These are phyloP conservation scores for Oryza coarctata DNA, from an alignment of 176 grass and related monocot species.

Conservation along the genomic window DNA sequence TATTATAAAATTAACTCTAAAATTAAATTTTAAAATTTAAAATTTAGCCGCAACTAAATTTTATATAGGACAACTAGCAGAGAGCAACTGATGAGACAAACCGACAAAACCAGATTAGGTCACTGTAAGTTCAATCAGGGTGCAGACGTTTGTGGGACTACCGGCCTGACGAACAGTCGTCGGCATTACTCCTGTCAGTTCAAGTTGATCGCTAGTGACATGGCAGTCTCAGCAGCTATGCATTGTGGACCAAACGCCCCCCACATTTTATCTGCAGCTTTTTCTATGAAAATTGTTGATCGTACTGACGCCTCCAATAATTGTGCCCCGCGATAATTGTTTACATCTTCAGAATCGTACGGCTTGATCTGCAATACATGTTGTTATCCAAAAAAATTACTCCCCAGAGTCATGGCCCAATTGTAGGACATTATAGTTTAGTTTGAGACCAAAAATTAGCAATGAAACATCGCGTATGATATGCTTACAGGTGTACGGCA, in stretches of 20 bases:
- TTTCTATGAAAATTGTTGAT: background rate
- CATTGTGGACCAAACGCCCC: background rate
- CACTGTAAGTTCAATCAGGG: background rate
- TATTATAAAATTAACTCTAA: too few species aligned
- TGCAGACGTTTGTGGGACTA: background rate
- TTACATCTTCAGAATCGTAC: background rate
- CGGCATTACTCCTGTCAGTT: background rate
- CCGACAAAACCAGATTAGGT: background rate
- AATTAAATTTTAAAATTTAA: too few species aligned
- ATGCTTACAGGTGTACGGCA: too few species aligned
- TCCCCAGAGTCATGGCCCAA: background rate
- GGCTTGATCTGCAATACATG: background rate
- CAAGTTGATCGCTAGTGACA: constrained; percentile 2
- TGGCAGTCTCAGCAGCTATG: background rate
- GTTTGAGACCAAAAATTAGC: background rate
- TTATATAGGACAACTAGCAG: too few species aligned
- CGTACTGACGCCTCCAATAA: background rate
- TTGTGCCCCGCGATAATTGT: background rate
- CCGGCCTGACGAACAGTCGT: too few species aligned
- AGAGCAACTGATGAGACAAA: too few species aligned
- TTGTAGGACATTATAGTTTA: background rate
- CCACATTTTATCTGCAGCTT: background rate
- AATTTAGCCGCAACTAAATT: too few species aligned
- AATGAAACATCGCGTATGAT: too few species aligned
- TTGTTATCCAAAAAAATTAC: background rate